Base-by-base conservation (phyloP, 306 rosid genomes). In the apple (Malus domestica) region DNA sequence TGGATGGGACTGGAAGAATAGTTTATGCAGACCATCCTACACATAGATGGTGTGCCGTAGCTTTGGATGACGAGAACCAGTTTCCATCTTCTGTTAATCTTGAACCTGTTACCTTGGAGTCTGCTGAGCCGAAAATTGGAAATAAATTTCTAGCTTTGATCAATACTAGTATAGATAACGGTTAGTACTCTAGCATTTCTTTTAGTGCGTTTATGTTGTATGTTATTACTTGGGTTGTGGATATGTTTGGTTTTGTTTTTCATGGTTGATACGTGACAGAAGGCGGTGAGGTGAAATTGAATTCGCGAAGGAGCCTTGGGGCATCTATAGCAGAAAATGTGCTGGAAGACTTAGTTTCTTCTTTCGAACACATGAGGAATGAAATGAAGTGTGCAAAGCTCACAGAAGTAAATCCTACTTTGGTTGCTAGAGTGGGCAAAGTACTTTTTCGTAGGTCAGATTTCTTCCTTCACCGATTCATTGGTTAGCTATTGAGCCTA, bases 391-490 rank as follows among this genome's bases (percentile, higher is more conserved):
- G 40, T 46, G 71, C 13, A 19, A 22, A 61, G 29, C 67, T 32
- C 3, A 68, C 76, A 16, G 59, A 49, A 68, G 70, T 66, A 38
- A 82, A 76, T 63, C 85, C 80, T 11, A 62, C 27, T 8, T 68
- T 84, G 80, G 59, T 74, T 60, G 89, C 87, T 45, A 79, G 84
- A 82, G 42, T 85, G 70, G 91, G 91, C 45, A 87, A 81, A 75
- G 20, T 88, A 73, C 78, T 80, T 23, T 85, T 87, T 69, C 81
- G 68, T 67, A 74, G 83, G 91, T 88, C 74, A 35, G 75, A 27
- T 57, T n/a, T 46, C 11, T 58, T 70, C 46, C 15, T 63, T 25
- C 3, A 23, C 22, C 23, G 22, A 19, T 72, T 49, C 63, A 20
- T 59, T 72, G 10, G 10, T n/a, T 25, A 23, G 70, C 29, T 61